Evolutionary conservation across 2,329 filamentous ascomycete genomes (phyloP), one percentile per base, ranked within the genome.

Genomic region (Microsporum audouinii): DNA sequence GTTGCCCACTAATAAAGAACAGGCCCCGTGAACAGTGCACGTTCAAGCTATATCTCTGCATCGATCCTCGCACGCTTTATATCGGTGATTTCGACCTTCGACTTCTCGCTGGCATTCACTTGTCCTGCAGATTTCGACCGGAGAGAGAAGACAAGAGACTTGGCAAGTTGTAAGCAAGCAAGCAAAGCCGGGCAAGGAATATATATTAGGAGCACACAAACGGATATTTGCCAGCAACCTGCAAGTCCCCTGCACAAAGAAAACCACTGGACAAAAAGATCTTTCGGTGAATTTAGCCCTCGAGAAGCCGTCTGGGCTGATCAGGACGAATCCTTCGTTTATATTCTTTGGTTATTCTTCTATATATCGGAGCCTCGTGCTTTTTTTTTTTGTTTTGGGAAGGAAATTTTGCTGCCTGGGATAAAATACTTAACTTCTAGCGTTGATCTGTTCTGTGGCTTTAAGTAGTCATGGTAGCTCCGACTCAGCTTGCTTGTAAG

Each of bases 401-500:
- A 34, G 39, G 39, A 17, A 47, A 47, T 29, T 2, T 47, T 8
- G 43, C 43, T 47, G 43, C 23, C 43, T 47, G 43, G 23, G 43
- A 47, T 41, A 47, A 27, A 27, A 1, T 23, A 12, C 43, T 47
- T 41, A 14, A 23, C 43, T 17, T 5, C 10, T 27, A 53, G 49
- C 41, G 43, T 49, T 60, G 57, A 49, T 27, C 38, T 51, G n/a
- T 60, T 62, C 86, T 88, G 88, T 90, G 87, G 82, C 88, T 91
- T 91, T 90, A 73, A 86, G 84, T 91, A 91, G 88, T 86, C 84
- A 96, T 96, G 91, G 88, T 89, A 76, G 86, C 82, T 81, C 86
- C 89, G 72, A 88, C 92, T 79, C 92, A 96, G 85, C 88, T 96
- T 85, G 89, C 90, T 78, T 96, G 83, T 86, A 75, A 43, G 65